phyloP scores from a whole-genome alignment of 2,329 filamentous ascomycete genomes.

The Bisporella sp. region DNA sequence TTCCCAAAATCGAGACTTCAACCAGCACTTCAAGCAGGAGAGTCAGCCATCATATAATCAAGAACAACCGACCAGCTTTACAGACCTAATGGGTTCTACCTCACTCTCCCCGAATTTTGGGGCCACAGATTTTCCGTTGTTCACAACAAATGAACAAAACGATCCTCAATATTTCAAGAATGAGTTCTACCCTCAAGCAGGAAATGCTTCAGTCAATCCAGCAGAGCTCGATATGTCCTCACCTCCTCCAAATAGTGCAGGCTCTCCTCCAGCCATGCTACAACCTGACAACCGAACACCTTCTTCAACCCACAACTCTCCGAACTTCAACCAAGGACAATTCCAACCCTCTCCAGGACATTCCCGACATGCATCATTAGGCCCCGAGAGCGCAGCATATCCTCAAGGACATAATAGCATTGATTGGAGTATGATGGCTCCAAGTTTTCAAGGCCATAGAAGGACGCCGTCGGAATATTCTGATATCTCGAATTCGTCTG shows the following conservation, averaged over 20 bases:
- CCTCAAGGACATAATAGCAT: conserved; percentile 40
- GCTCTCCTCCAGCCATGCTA: conserved; percentile 24
- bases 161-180: conserved; percentile 56
- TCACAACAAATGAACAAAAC: conserved; percentile 53
- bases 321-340: conserved; percentile 23
- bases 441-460: conserved; percentile 71
- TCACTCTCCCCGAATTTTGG: conserved; percentile 41
- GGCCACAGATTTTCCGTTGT: conserved; percentile 57
- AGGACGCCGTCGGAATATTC: conserved; percentile 86
- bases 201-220: conserved; percentile 37
- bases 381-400: conserved; percentile 36
- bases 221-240: conserved; percentile 43
- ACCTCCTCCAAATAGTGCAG: conserved; percentile 18
- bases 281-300: conserved; percentile 26
- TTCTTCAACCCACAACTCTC: conserved; percentile 25
- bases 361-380: conserved; percentile 27
- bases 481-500: conserved; percentile 82
- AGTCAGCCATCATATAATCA: conserved; percentile 28
- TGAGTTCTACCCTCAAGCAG: conserved; percentile 33
- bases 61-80: conserved; percentile 41
- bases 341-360: conserved; percentile 26
- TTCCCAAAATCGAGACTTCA: conserved; percentile 18
- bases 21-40: conserved; percentile 27
- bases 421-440: conserved; percentile 52
- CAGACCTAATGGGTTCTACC: conserved; percentile 40